phyloP scores from a whole-genome alignment of 805 yeast genomes.

The Candida coleopterorum region DNA sequence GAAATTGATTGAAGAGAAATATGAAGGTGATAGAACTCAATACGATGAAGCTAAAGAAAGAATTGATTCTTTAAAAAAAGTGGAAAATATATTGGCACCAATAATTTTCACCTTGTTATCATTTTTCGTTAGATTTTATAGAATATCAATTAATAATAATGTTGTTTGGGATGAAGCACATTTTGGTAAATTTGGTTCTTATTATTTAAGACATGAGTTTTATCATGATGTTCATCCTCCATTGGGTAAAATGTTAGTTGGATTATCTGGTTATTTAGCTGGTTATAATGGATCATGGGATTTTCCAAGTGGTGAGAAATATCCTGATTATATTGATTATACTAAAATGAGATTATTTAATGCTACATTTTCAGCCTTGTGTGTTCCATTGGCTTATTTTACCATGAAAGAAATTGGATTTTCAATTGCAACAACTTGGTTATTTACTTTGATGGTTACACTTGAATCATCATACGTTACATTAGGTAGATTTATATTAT shows the following conservation, averaged over 20 bases:
- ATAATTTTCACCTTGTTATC: slow-evolving; percentile 62
- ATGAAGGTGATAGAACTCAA: slow-evolving; percentile 16
- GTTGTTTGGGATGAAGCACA: slow-evolving; percentile 93
- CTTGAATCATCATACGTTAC: slow-evolving; percentile 68
- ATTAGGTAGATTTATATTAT: slow-evolving; percentile 65
- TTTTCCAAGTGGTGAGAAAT: slow-evolving; percentile 61
- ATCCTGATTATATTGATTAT: slow-evolving; percentile 59
- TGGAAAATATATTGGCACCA: slow-evolving; percentile 47
- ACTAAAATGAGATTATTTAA: slow-evolving; percentile 69
- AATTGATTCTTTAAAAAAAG: slow-evolving; percentile 21
- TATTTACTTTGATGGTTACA: slow-evolving; percentile 58
- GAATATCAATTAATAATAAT: slow-evolving; percentile 49
- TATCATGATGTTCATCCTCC: slow-evolving; percentile 90
- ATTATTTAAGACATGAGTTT: slow-evolving; percentile 72
- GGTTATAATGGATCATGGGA: slow-evolving; percentile 77
- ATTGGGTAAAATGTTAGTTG: slow-evolving; percentile 75
- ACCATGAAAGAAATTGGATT: slow-evolving; percentile 60
- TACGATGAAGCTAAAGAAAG: slow-evolving; percentile 25
- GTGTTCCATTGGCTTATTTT: slow-evolving; percentile 68
- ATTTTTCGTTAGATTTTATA: slow-evolving; percentile 59
- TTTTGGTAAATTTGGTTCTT: slow-evolving; percentile 82
- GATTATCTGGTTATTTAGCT: slow-evolving; percentile 74
- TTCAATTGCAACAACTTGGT: slow-evolving; percentile 46
- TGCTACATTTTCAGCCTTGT: slow-evolving; percentile 59
- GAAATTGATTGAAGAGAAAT: slow-evolving; percentile 8